Conservation (phyloP, 225 moss, liverwort and hornwort species). For the Sphagnum tenellum region DNA sequence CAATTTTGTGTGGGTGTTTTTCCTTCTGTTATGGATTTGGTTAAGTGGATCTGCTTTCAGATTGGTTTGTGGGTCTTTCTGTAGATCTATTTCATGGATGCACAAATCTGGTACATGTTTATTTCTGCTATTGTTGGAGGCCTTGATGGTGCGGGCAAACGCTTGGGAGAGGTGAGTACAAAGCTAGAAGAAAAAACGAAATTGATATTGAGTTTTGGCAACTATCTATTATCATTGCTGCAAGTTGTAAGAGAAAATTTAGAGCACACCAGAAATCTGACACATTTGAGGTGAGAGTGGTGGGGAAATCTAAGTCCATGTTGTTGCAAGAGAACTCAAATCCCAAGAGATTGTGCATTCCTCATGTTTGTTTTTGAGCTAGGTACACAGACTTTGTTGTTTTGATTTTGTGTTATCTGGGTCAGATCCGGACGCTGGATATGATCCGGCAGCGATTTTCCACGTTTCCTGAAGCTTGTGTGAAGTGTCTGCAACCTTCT, state of each 20-base stretch:
- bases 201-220: no score
- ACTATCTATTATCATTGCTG: conserved; percentile 5
- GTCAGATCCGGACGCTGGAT: conserved; percentile 87
- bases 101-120: conserved; percentile 93
- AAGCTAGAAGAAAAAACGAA: no score
- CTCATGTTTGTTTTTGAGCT: no score
- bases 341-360: no score
- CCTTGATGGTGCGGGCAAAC: conserved; percentile 70
- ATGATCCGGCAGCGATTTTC: conserved; percentile 92
- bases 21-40: no score
- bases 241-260: background rate
- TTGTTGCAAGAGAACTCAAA: no score
- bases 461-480: conserved; percentile 77
- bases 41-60: no score
- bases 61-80: background rate
- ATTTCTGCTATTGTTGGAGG: conserved; percentile 80
- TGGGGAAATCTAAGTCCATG: background rate
- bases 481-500: conserved; percentile 47
- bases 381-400: no score
- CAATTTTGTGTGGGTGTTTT: no score
- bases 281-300: background rate
- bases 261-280: background rate
- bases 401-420: background rate
- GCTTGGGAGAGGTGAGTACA: conserved; percentile 76
- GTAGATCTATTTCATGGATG: conserved; percentile 93